Percentiles rank a stretch among this genome's conserved stretches.
These are phyloP conservation scores for Aureobasidium subglaciale DNA, from an alignment of 2,329 filamentous ascomycete species.

Conservation along the genomic window DNA sequence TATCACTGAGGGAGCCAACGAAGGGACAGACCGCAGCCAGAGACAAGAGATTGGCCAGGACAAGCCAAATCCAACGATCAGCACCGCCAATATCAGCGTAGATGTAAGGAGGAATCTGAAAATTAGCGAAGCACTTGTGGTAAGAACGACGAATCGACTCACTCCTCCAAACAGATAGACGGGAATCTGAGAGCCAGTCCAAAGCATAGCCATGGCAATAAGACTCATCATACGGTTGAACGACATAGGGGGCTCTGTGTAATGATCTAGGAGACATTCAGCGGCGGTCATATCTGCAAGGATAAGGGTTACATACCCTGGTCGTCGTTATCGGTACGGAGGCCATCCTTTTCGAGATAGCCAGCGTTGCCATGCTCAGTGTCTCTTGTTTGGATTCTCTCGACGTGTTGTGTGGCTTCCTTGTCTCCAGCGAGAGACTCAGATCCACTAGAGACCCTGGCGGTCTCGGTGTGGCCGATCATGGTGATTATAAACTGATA, in stretches of 20 bases:
- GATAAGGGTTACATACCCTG: conserved; percentile 20
- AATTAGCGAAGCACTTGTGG: conserved; percentile 22
- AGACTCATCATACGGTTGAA: conserved; percentile 47
- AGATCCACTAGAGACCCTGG: background rate
- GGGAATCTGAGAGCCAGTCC: conserved; percentile 55
- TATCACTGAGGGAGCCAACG: conserved; percentile 58
- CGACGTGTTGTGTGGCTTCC: conserved; percentile 22
- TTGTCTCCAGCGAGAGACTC: background rate
- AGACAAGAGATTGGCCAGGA: conserved; percentile 44
- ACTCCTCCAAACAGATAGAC: conserved; percentile 38
- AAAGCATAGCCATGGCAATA: conserved; percentile 53
- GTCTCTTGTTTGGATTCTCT: conserved; percentile 33
- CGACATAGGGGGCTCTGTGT: conserved; percentile 36
- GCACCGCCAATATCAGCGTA: conserved; percentile 55
- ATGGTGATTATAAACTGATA: background rate
- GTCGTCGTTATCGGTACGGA: conserved; percentile 42
- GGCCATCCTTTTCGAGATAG: conserved; percentile 42
- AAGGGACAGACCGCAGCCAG: conserved; percentile 54
- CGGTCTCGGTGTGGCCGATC: background rate
- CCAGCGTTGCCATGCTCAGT: conserved; percentile 31
- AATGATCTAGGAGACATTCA: conserved; percentile 31
- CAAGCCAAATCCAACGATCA: conserved; percentile 57
- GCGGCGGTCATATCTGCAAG: background rate
- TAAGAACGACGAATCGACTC: conserved; percentile 10
- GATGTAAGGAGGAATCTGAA: conserved; percentile 44